Conservation (phyloP, 352 stramenopile genomes). For the Hyaloperonospora brassicae region DNA sequence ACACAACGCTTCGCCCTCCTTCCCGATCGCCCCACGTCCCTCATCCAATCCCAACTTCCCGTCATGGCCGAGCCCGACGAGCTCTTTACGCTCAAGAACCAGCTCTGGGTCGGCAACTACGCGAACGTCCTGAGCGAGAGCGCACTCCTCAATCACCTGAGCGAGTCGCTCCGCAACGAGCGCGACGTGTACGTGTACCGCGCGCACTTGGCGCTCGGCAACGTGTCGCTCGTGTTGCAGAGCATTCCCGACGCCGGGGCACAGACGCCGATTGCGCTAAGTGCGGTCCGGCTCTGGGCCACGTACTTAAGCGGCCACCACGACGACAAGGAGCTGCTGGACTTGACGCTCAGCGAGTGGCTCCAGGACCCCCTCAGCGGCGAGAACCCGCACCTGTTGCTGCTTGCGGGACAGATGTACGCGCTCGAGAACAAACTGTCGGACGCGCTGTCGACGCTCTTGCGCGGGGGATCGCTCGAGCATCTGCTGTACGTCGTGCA, state of each 20-base stretch:
- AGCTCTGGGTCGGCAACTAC: constrained; percentile 96
- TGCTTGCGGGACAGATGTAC: constrained; percentile 92
- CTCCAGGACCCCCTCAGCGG: constrained; percentile 67
- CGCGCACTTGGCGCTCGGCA: constrained; percentile 84
- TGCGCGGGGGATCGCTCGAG: constrained; percentile 88
- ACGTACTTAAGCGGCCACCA: constrained; percentile 67
- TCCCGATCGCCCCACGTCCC: neutral
- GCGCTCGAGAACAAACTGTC: constrained; percentile 87
- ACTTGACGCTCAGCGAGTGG: constrained; percentile 89
- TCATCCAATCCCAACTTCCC: neutral
- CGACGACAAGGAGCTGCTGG: constrained; percentile 80
- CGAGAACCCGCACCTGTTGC: constrained; percentile 88
- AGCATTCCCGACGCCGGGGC: constrained; percentile 65
- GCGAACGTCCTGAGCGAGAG: constrained; percentile 89
- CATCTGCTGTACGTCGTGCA: constrained; percentile 85
- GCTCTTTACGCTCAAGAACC: constrained; percentile 96
- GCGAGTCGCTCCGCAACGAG: constrained; percentile 81
- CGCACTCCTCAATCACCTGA: constrained; percentile 80
- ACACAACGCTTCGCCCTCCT: no score
- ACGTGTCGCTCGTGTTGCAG: constrained; percentile 84
- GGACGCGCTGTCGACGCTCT: constrained; percentile 90
- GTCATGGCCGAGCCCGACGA: constrained; percentile 92
- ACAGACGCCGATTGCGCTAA: constrained; percentile 60
- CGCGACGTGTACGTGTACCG: constrained; percentile 92
- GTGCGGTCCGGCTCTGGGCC: constrained; percentile 83